Evolutionary conservation across 345 rosid species (phyloP).

Genomic region (Acer saccharum): DNA sequence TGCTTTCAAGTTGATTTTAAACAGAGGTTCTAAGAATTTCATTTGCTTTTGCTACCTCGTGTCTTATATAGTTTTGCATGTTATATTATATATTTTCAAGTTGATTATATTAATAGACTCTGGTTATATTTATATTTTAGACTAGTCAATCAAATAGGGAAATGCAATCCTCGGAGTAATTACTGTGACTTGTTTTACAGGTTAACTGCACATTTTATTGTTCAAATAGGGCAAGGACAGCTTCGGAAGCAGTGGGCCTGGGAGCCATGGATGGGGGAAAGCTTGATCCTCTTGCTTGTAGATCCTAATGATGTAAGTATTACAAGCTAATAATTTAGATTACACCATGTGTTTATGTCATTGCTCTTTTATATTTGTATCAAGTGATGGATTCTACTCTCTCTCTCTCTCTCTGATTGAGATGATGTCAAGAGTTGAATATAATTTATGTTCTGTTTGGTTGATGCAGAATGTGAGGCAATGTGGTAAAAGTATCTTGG

Average conservation of each 20-base stretch:
- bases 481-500: constrained; percentile 82
- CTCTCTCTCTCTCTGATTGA: constrained; percentile 8
- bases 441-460: constrained; percentile 24
- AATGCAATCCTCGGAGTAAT: neutral
- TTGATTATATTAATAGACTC: neutral
- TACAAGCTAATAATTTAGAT: neutral
- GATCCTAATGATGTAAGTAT: constrained; percentile 89
- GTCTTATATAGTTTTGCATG: constrained; percentile 13
- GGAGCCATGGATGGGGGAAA: constrained; percentile 89
- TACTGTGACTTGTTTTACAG: constrained; percentile 43
- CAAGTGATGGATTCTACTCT: constrained; percentile 5
- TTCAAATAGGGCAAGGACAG: constrained; percentile 65
- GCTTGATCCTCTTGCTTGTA: constrained; percentile 78
- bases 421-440: constrained; percentile 10
- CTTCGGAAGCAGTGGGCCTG: constrained; percentile 82
- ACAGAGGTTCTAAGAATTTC: constrained; percentile 56
- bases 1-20: constrained; percentile 6
- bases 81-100: constrained; percentile 14
- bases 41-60: constrained; percentile 16
- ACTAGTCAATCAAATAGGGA: neutral
- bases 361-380: neutral
- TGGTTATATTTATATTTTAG: neutral
- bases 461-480: constrained; percentile 79
- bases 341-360: neutral
- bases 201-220: constrained; percentile 71